These are phyloP conservation scores for Backusella macrospora DNA, from an alignment of 192 early-diverging fungal species.

Conservation along the genomic window DNA sequence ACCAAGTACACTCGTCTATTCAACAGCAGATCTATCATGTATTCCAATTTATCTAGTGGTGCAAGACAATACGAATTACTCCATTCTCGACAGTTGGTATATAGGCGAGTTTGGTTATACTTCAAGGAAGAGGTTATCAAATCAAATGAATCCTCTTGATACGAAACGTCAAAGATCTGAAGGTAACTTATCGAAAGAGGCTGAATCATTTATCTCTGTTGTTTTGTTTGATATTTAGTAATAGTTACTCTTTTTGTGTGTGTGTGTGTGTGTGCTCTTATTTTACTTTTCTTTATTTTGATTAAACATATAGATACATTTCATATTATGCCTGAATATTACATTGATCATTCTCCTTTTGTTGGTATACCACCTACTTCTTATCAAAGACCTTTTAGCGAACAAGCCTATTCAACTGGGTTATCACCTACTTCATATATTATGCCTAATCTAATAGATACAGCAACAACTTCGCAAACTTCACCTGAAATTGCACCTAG, in stretches of 20 bases:
- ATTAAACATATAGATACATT: background rate
- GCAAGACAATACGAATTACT: conserved; percentile 38
- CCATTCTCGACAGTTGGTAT: conserved; percentile 46
- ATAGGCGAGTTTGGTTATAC: conserved; percentile 47
- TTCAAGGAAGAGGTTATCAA: conserved; percentile 15
- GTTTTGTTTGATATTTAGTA: conserved; percentile 15
- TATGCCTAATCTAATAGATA: conserved; percentile 3
- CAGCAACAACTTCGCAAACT: background rate
- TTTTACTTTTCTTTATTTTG: background rate
- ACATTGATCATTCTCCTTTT: conserved; percentile 4
- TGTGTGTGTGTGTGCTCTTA: background rate
- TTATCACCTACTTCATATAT: conserved; percentile 1
- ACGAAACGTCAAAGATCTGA: conserved; percentile 17
- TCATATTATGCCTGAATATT: conserved; percentile 18
- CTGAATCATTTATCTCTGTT: conserved; percentile 2
- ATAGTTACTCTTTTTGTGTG: background rate
- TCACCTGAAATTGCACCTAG: background rate
- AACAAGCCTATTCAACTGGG: background rate
- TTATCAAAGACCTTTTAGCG: background rate
- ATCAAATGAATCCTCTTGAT: background rate
- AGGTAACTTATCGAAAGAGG: background rate
- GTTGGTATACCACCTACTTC: conserved; percentile 15
- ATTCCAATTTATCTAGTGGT: conserved; percentile 44
- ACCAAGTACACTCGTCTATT: conserved; percentile 42
- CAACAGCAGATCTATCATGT: conserved; percentile 39